Evolutionary conservation across 495 filamentous ascomycete species (phyloP).

Genomic region (Lentithecium fluviatile): DNA sequence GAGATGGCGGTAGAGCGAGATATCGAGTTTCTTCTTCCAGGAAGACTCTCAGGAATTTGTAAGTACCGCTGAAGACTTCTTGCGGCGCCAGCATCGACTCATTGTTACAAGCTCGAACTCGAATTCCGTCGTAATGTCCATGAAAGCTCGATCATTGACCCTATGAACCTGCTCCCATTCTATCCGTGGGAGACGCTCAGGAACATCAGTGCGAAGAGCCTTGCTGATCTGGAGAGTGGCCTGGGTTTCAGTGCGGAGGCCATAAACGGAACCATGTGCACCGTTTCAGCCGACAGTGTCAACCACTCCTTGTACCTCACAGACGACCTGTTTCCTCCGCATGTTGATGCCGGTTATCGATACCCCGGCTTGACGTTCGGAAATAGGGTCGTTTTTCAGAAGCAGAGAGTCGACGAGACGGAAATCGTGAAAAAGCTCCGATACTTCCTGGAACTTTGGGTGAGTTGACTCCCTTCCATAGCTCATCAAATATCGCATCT

Average conservation of each 20-base stretch:
- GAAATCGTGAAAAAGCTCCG: not conserved
- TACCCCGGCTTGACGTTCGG: not conserved
- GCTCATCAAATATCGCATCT: too few relatives aligned
- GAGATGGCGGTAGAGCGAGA: constrained; percentile 2
- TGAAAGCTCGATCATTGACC: not conserved
- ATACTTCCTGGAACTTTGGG: not conserved
- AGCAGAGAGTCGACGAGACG: not conserved
- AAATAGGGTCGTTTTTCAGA: not conserved
- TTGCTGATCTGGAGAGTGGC: not conserved
- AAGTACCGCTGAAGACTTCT: not conserved
- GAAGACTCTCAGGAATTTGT: constrained; percentile 1
- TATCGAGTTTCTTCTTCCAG: not conserved
- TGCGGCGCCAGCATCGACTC: not conserved
- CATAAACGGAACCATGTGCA: not conserved
- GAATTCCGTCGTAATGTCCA: not conserved
- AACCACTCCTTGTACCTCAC: constrained; percentile 3
- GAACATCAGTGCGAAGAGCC: not conserved
- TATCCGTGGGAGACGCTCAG: not conserved
- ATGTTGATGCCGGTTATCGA: not conserved
- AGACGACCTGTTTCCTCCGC: not conserved
- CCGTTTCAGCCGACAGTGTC: not conserved
- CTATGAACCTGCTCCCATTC: not conserved
- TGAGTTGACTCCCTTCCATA: not conserved
- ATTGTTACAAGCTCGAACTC: not conserved
- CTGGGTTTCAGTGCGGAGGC: not conserved